Percentiles rank a stretch among this genome's conserved stretches.
Evolutionary conservation across 1,139 yeast genomes (phyloP).

Genomic region (Pichia norvegensis): DNA sequence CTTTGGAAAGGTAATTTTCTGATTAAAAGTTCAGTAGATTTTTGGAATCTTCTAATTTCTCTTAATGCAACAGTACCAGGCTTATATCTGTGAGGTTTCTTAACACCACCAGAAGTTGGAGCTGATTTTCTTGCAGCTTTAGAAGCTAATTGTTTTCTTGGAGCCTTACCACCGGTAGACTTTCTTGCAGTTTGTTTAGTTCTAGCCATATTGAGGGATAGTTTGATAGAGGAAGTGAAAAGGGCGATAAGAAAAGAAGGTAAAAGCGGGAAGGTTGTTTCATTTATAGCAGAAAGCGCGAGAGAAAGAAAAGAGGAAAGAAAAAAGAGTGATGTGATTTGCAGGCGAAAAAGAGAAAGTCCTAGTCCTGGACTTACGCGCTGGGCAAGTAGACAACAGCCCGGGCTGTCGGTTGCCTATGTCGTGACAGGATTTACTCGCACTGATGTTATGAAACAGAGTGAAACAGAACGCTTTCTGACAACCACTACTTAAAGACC

Average conservation of each 20-base stretch:
- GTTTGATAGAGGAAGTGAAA: no score
- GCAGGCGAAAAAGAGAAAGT: neutral
- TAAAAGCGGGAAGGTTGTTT: neutral
- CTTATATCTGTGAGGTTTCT: slow-evolving; percentile 99
- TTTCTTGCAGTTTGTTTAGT: slow-evolving; percentile 98
- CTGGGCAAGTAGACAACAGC: neutral
- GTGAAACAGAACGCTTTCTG: neutral
- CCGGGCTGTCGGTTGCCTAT: neutral
- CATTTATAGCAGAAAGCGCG: neutral
- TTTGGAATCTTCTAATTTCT: slow-evolving; percentile 99
- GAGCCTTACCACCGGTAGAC: slow-evolving; percentile 99
- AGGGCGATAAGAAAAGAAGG: neutral
- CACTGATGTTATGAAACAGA: neutral
- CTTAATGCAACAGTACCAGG: slow-evolving; percentile 99
- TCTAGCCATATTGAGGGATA: slow-evolving; percentile 67
- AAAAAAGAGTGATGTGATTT: neutral
- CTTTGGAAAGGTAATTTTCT: slow-evolving; percentile 99
- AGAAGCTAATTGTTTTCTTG: slow-evolving; percentile 98
- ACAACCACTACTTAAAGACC: neutral
- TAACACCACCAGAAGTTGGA: slow-evolving; percentile 97
- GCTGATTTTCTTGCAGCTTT: slow-evolving; percentile 99
- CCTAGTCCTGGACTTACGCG: neutral
- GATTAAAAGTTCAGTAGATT: slow-evolving; percentile 91
- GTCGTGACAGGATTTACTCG: neutral
- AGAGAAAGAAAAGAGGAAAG: neutral